phyloP scores from a whole-genome alignment of 2,329 filamentous ascomycete species.

The Sporothrix globosa region DNA sequence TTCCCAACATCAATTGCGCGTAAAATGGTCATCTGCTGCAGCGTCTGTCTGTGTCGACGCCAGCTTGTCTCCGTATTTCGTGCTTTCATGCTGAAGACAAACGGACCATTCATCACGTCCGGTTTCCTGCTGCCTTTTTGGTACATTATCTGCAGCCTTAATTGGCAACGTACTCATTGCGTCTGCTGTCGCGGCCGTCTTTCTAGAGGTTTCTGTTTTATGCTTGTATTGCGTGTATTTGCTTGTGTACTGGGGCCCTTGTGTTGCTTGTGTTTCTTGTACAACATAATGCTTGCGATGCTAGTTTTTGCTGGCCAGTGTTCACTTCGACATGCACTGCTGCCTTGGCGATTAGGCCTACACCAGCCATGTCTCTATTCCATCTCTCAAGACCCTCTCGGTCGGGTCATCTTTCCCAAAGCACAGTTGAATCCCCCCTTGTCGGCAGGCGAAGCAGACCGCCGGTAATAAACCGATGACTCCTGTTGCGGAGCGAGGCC shows the following conservation, averaged over 20 bases:
- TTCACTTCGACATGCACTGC: conserved; percentile 2
- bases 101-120: conserved; percentile 15
- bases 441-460: no score
- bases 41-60: neutral
- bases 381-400: neutral
- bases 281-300: no score
- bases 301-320: neutral
- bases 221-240: no score
- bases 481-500: no score
- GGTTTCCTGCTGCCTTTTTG: neutral
- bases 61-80: neutral
- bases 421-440: no score
- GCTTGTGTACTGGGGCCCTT: no score
- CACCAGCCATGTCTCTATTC: neutral
- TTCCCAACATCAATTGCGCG: neutral
- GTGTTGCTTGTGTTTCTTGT: no score
- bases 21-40: no score
- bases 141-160: neutral
- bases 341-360: conserved; percentile 24
- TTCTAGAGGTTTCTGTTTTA: conserved; percentile 1
- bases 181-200: conserved; percentile 11
- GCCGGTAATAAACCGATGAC: no score
- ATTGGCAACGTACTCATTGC: neutral
- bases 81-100: no score
- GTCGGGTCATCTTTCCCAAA: conserved; percentile 5